phyloP scores from a whole-genome alignment of 2,329 filamentous ascomycete genomes.

The Ophiocordyceps camponoti-rufipedis region DNA sequence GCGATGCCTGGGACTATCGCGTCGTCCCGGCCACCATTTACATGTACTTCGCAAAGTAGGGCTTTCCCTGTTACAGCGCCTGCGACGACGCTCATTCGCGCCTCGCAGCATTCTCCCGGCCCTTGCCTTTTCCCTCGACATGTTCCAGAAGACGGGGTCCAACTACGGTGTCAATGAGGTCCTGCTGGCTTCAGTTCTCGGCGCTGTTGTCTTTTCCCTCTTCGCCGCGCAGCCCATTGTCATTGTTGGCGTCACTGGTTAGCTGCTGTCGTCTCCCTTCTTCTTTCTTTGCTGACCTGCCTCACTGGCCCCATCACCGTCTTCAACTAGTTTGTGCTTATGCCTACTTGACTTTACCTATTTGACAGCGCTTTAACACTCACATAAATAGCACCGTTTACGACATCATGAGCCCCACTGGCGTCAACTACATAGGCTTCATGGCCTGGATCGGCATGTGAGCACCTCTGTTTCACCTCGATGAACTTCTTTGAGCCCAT shows the following conservation, averaged over 20 bases:
- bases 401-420: slow-evolving; percentile 63
- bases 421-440: slow-evolving; percentile 70
- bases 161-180: slow-evolving; percentile 87
- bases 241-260: slow-evolving; percentile 75
- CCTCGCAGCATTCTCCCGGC: slow-evolving; percentile 59
- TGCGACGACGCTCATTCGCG: background rate
- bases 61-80: background rate
- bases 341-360: background rate
- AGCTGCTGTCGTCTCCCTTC: slow-evolving; percentile 1
- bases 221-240: slow-evolving; percentile 71
- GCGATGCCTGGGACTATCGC: slow-evolving; percentile 77
- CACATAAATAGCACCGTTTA: slow-evolving; percentile 50
- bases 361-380: background rate
- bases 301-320: slow-evolving; percentile 61
- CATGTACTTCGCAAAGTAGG: slow-evolving; percentile 89
- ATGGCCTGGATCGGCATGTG: slow-evolving; percentile 82
- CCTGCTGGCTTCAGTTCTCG: slow-evolving; percentile 68
- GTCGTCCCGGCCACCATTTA: slow-evolving; percentile 76
- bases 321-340: slow-evolving; percentile 57
- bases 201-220: slow-evolving; percentile 62
- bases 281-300: background rate
- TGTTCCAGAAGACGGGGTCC: slow-evolving; percentile 75
- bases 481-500: no score
- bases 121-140: slow-evolving; percentile 76
- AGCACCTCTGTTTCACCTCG: slow-evolving; percentile 7